Conservation (phyloP, 2,329 filamentous ascomycete species). For the Hymenoscyphus infarciens region DNA sequence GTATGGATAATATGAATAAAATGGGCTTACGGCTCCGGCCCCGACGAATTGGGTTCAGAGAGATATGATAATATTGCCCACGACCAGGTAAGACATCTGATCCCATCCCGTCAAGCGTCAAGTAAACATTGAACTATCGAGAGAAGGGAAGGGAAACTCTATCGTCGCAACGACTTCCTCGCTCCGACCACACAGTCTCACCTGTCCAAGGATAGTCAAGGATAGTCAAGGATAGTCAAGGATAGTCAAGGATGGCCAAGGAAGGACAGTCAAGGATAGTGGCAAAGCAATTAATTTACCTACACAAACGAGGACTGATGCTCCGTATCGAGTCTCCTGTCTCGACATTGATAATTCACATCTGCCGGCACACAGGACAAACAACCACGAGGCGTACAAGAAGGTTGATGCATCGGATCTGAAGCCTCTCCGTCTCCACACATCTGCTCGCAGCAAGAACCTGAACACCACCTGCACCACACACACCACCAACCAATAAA, state of each 20-base stretch:
- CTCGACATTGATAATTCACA: background rate
- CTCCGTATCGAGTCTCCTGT: no score
- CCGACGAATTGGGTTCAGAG: background rate
- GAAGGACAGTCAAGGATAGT: no score
- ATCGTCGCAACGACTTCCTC: background rate
- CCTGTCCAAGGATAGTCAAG: no score
- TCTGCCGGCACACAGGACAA: background rate
- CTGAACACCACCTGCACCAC: no score
- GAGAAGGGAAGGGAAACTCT: background rate
- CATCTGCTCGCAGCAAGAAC: background rate
- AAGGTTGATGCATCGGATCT: background rate
- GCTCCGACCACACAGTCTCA: background rate
- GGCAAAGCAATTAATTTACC: no score
- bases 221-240: no score
- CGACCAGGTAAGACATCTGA: background rate
- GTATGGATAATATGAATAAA: background rate
- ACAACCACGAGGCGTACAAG: constrained; percentile 1
- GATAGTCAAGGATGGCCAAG: no score
- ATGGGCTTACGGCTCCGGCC: background rate
- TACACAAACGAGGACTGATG: no score
- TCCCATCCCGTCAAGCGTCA: no score
- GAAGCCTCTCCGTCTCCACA: background rate
- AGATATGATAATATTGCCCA: background rate
- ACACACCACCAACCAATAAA: no score
- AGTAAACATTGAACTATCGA: background rate